Conservation (phyloP, 2,329 filamentous ascomycete species). For the Neonectria faginata region DNA sequence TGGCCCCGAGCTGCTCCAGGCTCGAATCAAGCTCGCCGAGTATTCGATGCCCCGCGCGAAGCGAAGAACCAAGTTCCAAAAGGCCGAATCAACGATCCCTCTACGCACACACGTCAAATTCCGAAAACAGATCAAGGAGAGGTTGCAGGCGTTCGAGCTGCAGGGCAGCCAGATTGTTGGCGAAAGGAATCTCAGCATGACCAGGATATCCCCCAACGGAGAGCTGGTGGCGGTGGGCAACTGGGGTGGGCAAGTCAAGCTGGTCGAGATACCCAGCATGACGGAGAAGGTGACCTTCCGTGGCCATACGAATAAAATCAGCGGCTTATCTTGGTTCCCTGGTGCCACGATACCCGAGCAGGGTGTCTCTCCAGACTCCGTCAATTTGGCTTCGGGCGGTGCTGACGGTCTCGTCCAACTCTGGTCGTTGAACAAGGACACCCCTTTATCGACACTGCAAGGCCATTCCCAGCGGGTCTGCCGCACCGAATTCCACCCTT, state of each 20-base stretch:
- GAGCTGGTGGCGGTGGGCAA: slow-evolving; percentile 89
- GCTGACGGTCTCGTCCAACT: slow-evolving; percentile 89
- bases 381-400: slow-evolving; percentile 91
- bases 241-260: slow-evolving; percentile 89
- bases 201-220: slow-evolving; percentile 88
- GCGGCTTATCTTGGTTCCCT: slow-evolving; percentile 91
- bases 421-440: slow-evolving; percentile 90
- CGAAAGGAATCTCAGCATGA: slow-evolving; percentile 91
- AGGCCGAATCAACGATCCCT: slow-evolving; percentile 83
- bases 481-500: slow-evolving; percentile 93
- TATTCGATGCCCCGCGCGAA: slow-evolving; percentile 88
- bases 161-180: slow-evolving; percentile 94
- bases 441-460: slow-evolving; percentile 82
- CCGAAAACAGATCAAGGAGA: slow-evolving; percentile 88
- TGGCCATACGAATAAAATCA: slow-evolving; percentile 89
- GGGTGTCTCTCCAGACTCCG: slow-evolving; percentile 76
- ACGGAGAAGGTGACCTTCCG: slow-evolving; percentile 80
- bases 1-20: slow-evolving; percentile 77
- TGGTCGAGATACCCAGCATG: slow-evolving; percentile 86
- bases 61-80: slow-evolving; percentile 80
- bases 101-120: slow-evolving; percentile 93
- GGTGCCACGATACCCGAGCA: slow-evolving; percentile 78
- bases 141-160: slow-evolving; percentile 84
- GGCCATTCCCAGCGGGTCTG: slow-evolving; percentile 91
- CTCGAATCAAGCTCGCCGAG: slow-evolving; percentile 81